phyloP scores from a whole-genome alignment of 2,329 filamentous ascomycete species.

The Epichloe typhina region DNA sequence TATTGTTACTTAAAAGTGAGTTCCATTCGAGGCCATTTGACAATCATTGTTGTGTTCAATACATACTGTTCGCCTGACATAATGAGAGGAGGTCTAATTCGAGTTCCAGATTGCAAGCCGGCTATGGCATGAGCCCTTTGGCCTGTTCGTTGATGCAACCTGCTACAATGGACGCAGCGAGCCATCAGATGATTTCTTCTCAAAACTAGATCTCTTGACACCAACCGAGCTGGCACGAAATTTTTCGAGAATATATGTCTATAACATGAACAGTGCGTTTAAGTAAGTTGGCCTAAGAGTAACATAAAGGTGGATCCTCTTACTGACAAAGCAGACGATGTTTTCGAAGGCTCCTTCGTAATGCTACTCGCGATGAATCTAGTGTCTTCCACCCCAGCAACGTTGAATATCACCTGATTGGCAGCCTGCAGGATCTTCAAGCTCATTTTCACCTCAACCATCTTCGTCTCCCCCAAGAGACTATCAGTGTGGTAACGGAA shows the following conservation, averaged over 20 bases:
- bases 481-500: constrained; percentile 54
- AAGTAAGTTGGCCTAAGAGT: constrained; percentile 25
- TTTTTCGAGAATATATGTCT: constrained; percentile 50
- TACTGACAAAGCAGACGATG: constrained; percentile 34
- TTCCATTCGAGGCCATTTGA: neutral
- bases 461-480: constrained; percentile 55
- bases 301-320: neutral
- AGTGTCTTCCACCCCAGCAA: constrained; percentile 51
- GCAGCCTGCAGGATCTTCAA: constrained; percentile 52
- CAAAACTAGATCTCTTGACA: constrained; percentile 47
- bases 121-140: constrained; percentile 57
- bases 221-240: constrained; percentile 47
- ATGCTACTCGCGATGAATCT: constrained; percentile 45
- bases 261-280: constrained; percentile 63
- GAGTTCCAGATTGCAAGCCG: constrained; percentile 47
- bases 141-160: constrained; percentile 54
- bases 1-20: constrained; percentile 55
- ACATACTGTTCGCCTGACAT: neutral
- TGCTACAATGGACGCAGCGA: constrained; percentile 57
- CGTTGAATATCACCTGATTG: constrained; percentile 52
- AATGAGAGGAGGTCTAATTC: neutral
- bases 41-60: neutral
- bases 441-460: constrained; percentile 53
- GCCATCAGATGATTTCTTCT: constrained; percentile 51
- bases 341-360: constrained; percentile 48